Evolutionary conservation across 352 stramenopile genomes (phyloP).

Genomic region (Phytopythium mirpurense): DNA sequence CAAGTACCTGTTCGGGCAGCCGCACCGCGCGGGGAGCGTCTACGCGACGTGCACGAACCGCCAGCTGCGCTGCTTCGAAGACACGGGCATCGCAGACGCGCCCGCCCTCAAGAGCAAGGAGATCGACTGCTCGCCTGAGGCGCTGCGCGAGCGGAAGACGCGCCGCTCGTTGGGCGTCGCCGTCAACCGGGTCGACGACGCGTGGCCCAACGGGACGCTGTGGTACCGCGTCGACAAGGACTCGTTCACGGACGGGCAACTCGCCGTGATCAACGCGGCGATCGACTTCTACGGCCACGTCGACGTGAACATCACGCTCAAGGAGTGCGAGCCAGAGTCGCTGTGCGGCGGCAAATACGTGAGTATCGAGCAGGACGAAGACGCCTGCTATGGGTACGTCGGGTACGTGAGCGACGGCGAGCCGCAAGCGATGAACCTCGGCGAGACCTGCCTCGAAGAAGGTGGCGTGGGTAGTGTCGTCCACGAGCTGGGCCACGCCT

Average conservation of each 20-base stretch:
- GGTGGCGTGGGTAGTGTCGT: slow-evolving; percentile 41
- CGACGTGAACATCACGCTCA: slow-evolving; percentile 55
- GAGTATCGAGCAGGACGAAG: slow-evolving; percentile 62
- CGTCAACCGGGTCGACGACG: slow-evolving; percentile 43
- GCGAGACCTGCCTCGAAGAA: slow-evolving; percentile 50
- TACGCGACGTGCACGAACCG: slow-evolving; percentile 46
- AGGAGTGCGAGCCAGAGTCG: slow-evolving; percentile 53
- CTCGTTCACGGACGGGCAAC: slow-evolving; percentile 39
- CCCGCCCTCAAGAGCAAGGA: slow-evolving; percentile 31
- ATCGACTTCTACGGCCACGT: slow-evolving; percentile 51
- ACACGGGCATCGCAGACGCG: slow-evolving; percentile 57
- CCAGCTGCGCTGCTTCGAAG: slow-evolving; percentile 46
- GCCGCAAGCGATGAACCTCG: slow-evolving; percentile 67
- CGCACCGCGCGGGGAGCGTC: slow-evolving; percentile 44
- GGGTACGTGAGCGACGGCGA: slow-evolving; percentile 61
- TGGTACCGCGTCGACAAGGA: slow-evolving; percentile 59
- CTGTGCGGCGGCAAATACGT: slow-evolving; percentile 67
- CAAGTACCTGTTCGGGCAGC: slow-evolving; percentile 44
- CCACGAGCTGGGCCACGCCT: slow-evolving; percentile 60
- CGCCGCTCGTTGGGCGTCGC: slow-evolving; percentile 47
- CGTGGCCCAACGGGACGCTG: slow-evolving; percentile 63
- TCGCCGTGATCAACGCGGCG: slow-evolving; percentile 43
- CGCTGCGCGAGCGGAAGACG: slow-evolving; percentile 12
- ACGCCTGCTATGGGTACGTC: slow-evolving; percentile 70
- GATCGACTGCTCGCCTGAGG: slow-evolving; percentile 28